Conservation (phyloP, 768 basidiomycete species). For the Mycena capillaripes region DNA sequence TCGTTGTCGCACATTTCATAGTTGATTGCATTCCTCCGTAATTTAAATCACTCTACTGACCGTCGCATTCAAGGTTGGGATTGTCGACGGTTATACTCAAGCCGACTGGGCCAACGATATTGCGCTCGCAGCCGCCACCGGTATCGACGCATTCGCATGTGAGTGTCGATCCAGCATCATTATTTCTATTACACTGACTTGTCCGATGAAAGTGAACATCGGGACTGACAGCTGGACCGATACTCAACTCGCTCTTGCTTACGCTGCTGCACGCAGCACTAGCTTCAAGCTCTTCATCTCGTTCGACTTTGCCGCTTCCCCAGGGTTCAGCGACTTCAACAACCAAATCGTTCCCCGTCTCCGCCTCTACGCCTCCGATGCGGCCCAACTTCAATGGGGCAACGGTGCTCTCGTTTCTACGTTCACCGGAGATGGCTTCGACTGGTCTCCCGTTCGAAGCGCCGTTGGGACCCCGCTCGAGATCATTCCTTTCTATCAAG, state of each 20-base stretch:
- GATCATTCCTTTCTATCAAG: no score
- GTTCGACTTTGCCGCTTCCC: constrained; percentile 5
- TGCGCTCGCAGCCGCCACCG: constrained; percentile 12
- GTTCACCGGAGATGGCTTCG: no score
- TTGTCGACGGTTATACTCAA: neutral
- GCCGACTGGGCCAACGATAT: constrained; percentile 16
- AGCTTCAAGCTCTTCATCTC: constrained; percentile 32
- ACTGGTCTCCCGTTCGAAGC: no score
- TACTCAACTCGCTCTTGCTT: constrained; percentile 18
- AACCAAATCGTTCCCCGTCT: neutral
- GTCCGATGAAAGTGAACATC: neutral
- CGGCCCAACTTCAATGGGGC: neutral
- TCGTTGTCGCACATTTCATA: constrained; percentile 1
- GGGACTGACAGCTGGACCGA: constrained; percentile 13
- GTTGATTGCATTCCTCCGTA: neutral
- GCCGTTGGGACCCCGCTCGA: no score
- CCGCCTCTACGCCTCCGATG: neutral
- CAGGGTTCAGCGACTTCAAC: neutral
- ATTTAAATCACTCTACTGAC: neutral
- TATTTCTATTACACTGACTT: neutral
- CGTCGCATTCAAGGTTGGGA: neutral
- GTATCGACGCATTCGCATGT: constrained; percentile 26
- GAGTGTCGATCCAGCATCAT: neutral
- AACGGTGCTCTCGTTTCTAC: neutral
- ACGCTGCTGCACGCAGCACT: constrained; percentile 17